Evolutionary conservation across 2,329 filamentous ascomycete genomes (phyloP), one percentile per base, ranked within the genome.

Genomic region (Microdochium paspali): DNA sequence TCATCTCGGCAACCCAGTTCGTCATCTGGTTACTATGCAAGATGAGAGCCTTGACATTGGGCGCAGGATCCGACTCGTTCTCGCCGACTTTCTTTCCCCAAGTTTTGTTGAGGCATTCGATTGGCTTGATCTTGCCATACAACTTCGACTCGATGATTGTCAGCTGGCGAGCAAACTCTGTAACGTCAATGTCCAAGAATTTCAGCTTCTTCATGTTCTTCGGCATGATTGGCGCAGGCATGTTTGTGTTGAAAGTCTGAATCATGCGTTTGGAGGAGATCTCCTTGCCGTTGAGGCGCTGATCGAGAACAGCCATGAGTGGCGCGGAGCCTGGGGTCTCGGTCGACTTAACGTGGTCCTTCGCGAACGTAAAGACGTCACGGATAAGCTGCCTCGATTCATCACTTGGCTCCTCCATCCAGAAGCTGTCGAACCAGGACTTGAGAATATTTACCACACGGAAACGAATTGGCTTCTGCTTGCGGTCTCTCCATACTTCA

Each of bases 151-250:
- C 93, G 53, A 97, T 95, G 54, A 98, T 93, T 0, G 93, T 98
- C 52, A 98, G 76, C 66, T 98, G 93, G 44, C 93, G 84, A n/a
- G 93, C 93, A 66, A 98, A 97, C 62, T 98, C 93, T 0, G 86
- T 87, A 0, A 90, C 83, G 61, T 98, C 93, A 56, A 98, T 96
- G 62, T 98, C 93, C 48, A 97, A 71, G 69, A 98, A 97, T 66
- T 97, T 98, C 57, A 98, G 79, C 68, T 96, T 98, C 78, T 93
- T 96, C 90, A 98, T 95, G 65, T 97, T 96, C 76, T 95, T 96
- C 1, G 93, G 93, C 64, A 96, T 82, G 61, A 97, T 96, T 1
- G 93, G 89, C 30, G 85, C 72, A 3, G 93, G 91, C 1, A 87
- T 86, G 52, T 87, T 84, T 57, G 84, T 84, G 61, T 83, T 91